A percentile compares a stretch with the other conserved stretches of the same genome.
These are phyloP conservation scores for Kurtzmaniella quercitrusa DNA, from an alignment of 1,139 yeast genomes.

Conservation along the genomic window DNA sequence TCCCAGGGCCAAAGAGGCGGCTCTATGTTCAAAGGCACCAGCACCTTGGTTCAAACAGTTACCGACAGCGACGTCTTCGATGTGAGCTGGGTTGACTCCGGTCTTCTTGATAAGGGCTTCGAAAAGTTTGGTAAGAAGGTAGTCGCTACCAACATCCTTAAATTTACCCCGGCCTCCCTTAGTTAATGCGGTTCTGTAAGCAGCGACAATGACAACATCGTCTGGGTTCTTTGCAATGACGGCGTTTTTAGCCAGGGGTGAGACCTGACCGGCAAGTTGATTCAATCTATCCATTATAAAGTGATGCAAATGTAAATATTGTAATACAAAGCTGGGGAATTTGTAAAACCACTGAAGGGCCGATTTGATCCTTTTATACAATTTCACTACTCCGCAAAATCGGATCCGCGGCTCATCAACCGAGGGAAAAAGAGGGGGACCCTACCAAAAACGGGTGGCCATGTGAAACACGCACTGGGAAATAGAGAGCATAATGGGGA, in stretches of 20 bases:
- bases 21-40: conserved; percentile 89
- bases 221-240: conserved; percentile 61
- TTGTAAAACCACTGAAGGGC: too few species aligned
- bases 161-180: conserved; percentile 82
- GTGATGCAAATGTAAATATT: background rate
- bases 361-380: background rate
- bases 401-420: background rate
- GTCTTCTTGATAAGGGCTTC: conserved; percentile 56
- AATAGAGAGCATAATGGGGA: background rate
- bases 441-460: background rate
- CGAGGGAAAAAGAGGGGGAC: background rate
- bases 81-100: conserved; percentile 57
- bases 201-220: conserved; percentile 83
- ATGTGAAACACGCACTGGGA: background rate
- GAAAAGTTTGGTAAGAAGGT: conserved; percentile 61
- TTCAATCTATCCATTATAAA: conserved; percentile 54
- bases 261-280: conserved; percentile 55
- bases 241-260: conserved; percentile 42
- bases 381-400: background rate
- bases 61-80: conserved; percentile 84
- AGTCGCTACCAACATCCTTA: conserved; percentile 74
- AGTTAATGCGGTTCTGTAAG: conserved; percentile 86
- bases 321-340: too few species aligned
- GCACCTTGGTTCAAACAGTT: conserved; percentile 88
- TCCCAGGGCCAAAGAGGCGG: conserved; percentile 55